Evolutionary conservation across 495 filamentous ascomycete genomes (phyloP), one percentile per base, ranked within the genome.

Genomic region (Amorphotheca resinae): DNA sequence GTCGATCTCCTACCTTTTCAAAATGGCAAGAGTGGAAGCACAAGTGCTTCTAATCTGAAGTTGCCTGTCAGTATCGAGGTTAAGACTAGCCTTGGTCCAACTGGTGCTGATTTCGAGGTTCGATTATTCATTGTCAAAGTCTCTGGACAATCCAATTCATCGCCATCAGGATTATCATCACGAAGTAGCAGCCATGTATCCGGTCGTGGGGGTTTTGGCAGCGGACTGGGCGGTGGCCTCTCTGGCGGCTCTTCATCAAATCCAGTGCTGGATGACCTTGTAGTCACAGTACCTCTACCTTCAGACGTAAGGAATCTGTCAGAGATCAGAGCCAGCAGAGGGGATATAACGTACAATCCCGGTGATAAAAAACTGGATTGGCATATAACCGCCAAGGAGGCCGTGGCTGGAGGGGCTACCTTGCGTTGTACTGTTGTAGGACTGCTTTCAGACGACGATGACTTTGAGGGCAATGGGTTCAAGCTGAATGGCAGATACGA

Each of bases 81-180:
- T 32, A 79, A 77, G 39, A 93, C 84, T 18, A 74, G 75, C 2
- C 64, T 95, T 4, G 91, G 91, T 0, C 60, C 70, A 6, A 63
- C 60, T 0, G 84, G 80, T 7, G 70, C 80, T 2, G 91, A 98
- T 20, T 96, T 98, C 49, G 91, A 98, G 57, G 84, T 94, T 22
- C 74, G 84, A 23, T 59, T 95, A 9, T 72, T 76, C 33, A 69
- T 93, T 22, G 71, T 72, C 33, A 80, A 77, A 41, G 69, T 76
- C 1, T 79, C 74, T 44, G 76, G 78, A 18, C 60, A 69, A 15
- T 52, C 57, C 21, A 54, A 49, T 23, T 53, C 56, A 33, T 41
- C 52, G 9, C 34, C 49, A 17, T 38, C 42, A n/a, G 49, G 49
- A 2, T 49, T 45, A 2, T 38, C 42, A 4, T 54, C 48, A 15